phyloP scores from a whole-genome alignment of 306 rosid genomes.

The Biancaea sappan region DNA sequence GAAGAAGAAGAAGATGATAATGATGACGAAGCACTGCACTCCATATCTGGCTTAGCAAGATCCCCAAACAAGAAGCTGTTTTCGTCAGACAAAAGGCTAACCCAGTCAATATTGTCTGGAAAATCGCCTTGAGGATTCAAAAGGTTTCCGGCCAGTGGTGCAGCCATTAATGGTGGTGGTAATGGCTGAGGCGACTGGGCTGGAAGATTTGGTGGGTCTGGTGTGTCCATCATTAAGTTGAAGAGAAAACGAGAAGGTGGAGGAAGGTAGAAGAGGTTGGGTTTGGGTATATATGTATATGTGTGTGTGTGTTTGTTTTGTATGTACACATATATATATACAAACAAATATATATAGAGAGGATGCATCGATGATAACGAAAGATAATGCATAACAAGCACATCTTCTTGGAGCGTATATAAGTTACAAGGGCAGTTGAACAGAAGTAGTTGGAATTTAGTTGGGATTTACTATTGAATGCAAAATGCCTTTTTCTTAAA shows the following conservation, averaged over 20 bases:
- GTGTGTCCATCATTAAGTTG: conserved; percentile 25
- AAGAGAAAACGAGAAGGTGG: conserved; percentile 31
- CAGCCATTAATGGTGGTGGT: too few species aligned
- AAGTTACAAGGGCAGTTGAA: neutral
- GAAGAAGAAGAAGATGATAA: too few species aligned
- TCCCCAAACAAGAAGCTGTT: neutral
- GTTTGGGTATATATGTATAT: too few species aligned
- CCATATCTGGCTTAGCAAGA: neutral
- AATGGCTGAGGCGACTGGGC: neutral
- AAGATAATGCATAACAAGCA: neutral
- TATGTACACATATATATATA: too few species aligned
- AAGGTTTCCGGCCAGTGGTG: too few species aligned
- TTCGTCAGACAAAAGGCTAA: conserved; percentile 46
- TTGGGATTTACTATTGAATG: neutral
- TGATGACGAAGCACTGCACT: neutral
- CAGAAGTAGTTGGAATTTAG: conserved; percentile 6
- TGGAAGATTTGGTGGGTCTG: neutral
- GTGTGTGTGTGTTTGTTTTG: too few species aligned
- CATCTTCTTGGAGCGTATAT: neutral
- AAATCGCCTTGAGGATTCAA: too few species aligned
- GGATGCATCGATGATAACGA: neutral
- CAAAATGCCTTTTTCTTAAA: neutral
- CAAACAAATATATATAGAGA: conserved; percentile 7
- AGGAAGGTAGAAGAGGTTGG: conserved; percentile 59
- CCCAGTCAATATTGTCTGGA: conserved; percentile 54